Percentiles rank a stretch among this genome's conserved stretches.
Conservation (phyloP, 2,329 filamentous ascomycete species). For the Neofusicoccum ribis region DNA sequence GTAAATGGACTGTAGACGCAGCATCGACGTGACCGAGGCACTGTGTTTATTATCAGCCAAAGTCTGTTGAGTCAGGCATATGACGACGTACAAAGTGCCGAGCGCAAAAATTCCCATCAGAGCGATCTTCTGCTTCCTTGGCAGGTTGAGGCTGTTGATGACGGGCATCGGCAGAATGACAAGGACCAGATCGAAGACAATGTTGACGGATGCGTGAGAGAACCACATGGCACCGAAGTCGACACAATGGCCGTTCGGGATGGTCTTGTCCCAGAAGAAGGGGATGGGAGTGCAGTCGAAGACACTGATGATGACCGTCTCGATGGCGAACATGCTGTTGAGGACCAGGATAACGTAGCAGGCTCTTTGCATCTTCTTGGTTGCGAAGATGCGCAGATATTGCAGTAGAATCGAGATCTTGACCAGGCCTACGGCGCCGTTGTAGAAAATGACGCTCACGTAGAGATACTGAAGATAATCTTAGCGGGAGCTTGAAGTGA, state of each 20-base stretch:
- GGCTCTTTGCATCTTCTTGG: constrained; percentile 24
- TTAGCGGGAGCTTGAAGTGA: background rate
- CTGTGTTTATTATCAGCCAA: constrained; percentile 22
- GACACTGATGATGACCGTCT: constrained; percentile 31
- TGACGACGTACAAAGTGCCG: constrained; percentile 30
- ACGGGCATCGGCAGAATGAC: constrained; percentile 35
- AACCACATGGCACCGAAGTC: constrained; percentile 32
- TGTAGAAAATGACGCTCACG: constrained; percentile 34
- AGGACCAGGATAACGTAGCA: constrained; percentile 29
- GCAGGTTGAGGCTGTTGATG: constrained; percentile 31
- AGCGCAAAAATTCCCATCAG: constrained; percentile 37
- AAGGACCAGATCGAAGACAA: constrained; percentile 32
- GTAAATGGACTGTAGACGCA: constrained; percentile 33
- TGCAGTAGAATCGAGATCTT: constrained; percentile 38
- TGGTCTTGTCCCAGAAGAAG: constrained; percentile 29
- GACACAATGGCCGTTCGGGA: constrained; percentile 23
- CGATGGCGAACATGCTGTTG: constrained; percentile 24
- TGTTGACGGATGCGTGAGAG: constrained; percentile 35
- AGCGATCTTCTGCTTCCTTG: constrained; percentile 30
- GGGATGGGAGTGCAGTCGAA: constrained; percentile 32
- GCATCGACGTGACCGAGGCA: constrained; percentile 34
- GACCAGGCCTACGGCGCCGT: constrained; percentile 32
- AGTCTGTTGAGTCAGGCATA: background rate
- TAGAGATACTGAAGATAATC: constrained; percentile 26
- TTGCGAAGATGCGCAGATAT: constrained; percentile 36